Percentiles rank a stretch among this genome's conserved stretches.
Conservation (phyloP, 1,284 basidiomycete genomes). For the Mycena sp. region DNA sequence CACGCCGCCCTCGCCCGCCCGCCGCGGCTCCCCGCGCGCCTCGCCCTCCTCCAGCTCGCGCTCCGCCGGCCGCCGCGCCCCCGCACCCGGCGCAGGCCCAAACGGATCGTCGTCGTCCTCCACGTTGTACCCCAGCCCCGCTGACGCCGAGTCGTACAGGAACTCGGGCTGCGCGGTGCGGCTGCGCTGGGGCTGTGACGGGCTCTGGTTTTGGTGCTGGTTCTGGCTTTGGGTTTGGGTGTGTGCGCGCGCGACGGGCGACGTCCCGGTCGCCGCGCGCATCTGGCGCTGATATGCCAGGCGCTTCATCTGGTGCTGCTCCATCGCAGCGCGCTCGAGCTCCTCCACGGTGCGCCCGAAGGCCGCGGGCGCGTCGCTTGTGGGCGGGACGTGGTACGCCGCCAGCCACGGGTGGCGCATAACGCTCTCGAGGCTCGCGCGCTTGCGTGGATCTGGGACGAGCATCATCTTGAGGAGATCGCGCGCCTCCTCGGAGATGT, state of each 20-base stretch:
- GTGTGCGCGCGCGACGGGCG: constrained; percentile 6
- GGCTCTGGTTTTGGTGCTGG: neutral
- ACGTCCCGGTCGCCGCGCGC: constrained; percentile 48
- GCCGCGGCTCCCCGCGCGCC: constrained; percentile 5
- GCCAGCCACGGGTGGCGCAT: constrained; percentile 90
- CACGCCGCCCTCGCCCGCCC: constrained; percentile 2
- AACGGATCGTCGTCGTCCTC: constrained; percentile 32
- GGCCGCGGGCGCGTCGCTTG: constrained; percentile 37
- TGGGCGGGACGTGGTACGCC: constrained; percentile 51
- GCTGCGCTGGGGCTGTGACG: neutral
- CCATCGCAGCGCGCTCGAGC: constrained; percentile 83
- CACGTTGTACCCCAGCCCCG: neutral
- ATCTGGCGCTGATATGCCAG: constrained; percentile 83
- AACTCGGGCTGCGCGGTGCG: constrained; percentile 22
- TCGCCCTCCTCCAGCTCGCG: constrained; percentile 16
- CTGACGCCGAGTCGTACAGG: constrained; percentile 25
- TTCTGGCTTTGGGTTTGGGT: constrained; percentile 23
- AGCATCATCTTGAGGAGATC: constrained; percentile 73
- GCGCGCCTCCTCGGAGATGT: constrained; percentile 84
- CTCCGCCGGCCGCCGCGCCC: constrained; percentile 11
- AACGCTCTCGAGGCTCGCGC: constrained; percentile 79
- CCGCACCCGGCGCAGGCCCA: constrained; percentile 17
- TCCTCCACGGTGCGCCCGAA: constrained; percentile 83
- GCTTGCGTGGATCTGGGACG: constrained; percentile 85
- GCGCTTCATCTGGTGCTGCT: constrained; percentile 86